These are phyloP conservation scores for Blastomyces gilchristii DNA, from an alignment of 2,329 filamentous ascomycete genomes.

Conservation along the genomic window DNA sequence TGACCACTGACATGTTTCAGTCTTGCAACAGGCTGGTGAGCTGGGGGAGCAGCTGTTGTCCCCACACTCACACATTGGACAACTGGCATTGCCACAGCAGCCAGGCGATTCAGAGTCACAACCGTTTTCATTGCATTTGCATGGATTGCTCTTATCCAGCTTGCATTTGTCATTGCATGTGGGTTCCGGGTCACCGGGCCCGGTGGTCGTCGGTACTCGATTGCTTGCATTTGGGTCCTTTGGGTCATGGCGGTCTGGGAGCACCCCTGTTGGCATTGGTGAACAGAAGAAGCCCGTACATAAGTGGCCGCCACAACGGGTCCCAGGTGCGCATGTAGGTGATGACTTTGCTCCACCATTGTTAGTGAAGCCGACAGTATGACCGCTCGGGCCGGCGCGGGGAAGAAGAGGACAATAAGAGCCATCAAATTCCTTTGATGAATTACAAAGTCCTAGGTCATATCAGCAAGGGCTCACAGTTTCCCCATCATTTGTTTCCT, in stretches of 20 bases:
- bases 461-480: neutral
- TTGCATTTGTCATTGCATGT: neutral
- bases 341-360: neutral
- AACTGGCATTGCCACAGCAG: conserved; percentile 7
- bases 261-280: conserved; percentile 3
- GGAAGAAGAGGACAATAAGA: neutral
- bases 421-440: neutral
- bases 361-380: conserved; percentile 3
- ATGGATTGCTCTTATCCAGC: neutral
- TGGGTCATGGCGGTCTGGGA: conserved; percentile 1
- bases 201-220: neutral
- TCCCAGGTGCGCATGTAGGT: neutral
- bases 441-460: neutral
- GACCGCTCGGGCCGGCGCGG: neutral
- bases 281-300: conserved; percentile 4
- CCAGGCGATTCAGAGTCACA: conserved; percentile 7
- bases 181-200: neutral
- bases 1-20: conserved; percentile 8
- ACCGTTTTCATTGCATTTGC: conserved; percentile 3
- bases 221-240: conserved; percentile 4
- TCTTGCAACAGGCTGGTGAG: conserved; percentile 7
- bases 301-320: conserved; percentile 1
- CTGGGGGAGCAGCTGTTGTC: conserved; percentile 3
- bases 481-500: neutral
- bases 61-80: conserved; percentile 8